A percentile compares a stretch with the other conserved stretches of the same genome.
Evolutionary conservation across 495 filamentous ascomycete species (phyloP).

Genomic region (Aspergillus mulundensis): DNA sequence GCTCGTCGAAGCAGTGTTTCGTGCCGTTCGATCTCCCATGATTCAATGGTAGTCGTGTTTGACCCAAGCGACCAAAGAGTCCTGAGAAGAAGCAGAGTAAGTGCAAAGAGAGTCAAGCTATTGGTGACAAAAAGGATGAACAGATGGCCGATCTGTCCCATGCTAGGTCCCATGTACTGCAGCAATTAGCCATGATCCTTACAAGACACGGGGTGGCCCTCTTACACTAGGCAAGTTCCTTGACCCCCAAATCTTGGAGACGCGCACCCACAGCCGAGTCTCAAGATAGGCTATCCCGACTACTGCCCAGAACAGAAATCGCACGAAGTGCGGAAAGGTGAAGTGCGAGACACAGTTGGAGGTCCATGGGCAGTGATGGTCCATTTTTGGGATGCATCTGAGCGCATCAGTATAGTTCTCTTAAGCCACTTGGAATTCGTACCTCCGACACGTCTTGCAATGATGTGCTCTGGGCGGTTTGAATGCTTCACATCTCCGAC

Average conservation of each 20-base stretch:
- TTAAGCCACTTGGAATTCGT: not conserved
- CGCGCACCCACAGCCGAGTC: conserved; percentile 54
- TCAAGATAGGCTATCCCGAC: conserved; percentile 62
- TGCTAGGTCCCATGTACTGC: conserved; percentile 72
- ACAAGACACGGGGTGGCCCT: not conserved
- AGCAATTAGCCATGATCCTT: conserved; percentile 13
- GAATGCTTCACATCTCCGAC: conserved; percentile 74
- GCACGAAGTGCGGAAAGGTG: conserved; percentile 85
- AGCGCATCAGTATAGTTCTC: not conserved
- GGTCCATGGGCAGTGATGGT: conserved; percentile 98
- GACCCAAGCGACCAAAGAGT: conserved; percentile 53
- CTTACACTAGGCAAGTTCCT: conserved; percentile 66
- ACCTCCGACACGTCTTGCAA: conserved; percentile 80
- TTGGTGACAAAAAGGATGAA: conserved; percentile 61
- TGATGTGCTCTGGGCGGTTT: conserved; percentile 92
- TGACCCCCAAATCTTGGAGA: conserved; percentile 58
- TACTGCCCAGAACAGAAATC: conserved; percentile 78
- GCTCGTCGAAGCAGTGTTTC: conserved; percentile 64
- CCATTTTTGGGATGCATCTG: conserved; percentile 94
- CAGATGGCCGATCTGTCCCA: conserved; percentile 58
- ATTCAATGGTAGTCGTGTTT: conserved; percentile 83
- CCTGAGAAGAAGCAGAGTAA: conserved; percentile 61
- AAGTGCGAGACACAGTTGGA: conserved; percentile 86
- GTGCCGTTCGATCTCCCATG: conserved; percentile 89
- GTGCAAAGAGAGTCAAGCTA: conserved; percentile 58